phyloP scores from a whole-genome alignment of 139 green algal species.

The Chlorella vulgaris region DNA sequence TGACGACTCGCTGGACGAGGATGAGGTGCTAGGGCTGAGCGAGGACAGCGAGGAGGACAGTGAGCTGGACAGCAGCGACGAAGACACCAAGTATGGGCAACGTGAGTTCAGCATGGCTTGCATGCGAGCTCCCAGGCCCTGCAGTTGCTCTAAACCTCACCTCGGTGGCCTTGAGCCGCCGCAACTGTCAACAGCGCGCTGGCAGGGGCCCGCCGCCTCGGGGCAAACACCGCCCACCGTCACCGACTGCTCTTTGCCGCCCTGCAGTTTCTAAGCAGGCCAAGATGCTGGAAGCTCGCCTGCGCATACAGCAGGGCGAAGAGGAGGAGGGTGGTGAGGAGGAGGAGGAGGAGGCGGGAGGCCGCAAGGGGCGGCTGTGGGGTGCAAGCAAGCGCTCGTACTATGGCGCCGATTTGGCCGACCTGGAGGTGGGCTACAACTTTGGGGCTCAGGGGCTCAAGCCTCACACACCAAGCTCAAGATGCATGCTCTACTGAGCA shows the following conservation, averaged over 20 bases:
- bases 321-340: slow-evolving; percentile 60
- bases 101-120: not conserved
- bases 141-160: too few relatives aligned
- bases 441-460: too few relatives aligned
- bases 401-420: slow-evolving; percentile 68
- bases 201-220: too few relatives aligned
- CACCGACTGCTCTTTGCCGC: too few relatives aligned
- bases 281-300: slow-evolving; percentile 64
- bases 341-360: slow-evolving; percentile 45
- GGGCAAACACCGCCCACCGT: too few relatives aligned
- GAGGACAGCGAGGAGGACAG: slow-evolving; percentile 33
- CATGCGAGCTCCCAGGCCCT: not conserved
- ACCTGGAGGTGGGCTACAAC: slow-evolving; percentile 40
- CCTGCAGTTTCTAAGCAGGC: slow-evolving; percentile 73
- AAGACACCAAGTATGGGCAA: slow-evolving; percentile 18
- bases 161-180: too few relatives aligned
- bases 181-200: too few relatives aligned
- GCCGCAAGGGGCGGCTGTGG: slow-evolving; percentile 45
- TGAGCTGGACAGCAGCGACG: slow-evolving; percentile 43
- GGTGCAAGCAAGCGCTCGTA: slow-evolving; percentile 76
- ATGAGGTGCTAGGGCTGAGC: slow-evolving; percentile 39
- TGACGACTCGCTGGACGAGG: slow-evolving; percentile 45
- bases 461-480: too few relatives aligned
- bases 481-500: too few relatives aligned
- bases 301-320: slow-evolving; percentile 62